A percentile compares a stretch with the other conserved stretches of the same genome.
Evolutionary conservation across 257 asterid genomes (phyloP).

Genomic region (Nicotiana knightiana): DNA sequence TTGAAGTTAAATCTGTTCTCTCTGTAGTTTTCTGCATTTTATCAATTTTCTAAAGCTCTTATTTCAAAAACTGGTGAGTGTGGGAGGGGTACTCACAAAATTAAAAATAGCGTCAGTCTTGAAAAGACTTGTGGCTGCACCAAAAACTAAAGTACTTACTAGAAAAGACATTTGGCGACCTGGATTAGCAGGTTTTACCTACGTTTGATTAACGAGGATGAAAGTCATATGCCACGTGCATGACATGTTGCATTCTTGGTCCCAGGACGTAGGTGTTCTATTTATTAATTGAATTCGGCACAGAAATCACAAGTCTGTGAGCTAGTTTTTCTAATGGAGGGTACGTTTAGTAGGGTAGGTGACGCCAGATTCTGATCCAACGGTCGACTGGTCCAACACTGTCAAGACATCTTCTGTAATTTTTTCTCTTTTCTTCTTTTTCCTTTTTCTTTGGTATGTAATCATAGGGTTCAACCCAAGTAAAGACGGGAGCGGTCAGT

Average conservation of each 20-base stretch:
- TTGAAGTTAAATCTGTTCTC: constrained; percentile 6
- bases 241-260: background rate
- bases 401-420: constrained; percentile 2
- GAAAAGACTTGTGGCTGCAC: constrained; percentile 8
- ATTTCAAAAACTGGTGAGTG: background rate
- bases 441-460: background rate
- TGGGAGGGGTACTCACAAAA: background rate
- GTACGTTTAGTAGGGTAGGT: background rate
- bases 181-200: background rate
- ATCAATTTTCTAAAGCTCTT: background rate
- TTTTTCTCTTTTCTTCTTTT: background rate
- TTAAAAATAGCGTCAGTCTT: background rate
- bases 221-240: background rate
- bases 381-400: background rate
- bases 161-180: background rate
- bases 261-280: background rate
- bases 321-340: background rate
- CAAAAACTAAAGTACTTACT: background rate
- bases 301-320: background rate
- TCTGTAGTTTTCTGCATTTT: background rate
- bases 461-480: background rate
- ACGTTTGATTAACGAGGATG: background rate
- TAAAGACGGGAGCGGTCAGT: background rate
- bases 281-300: background rate
- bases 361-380: background rate